Evolutionary conservation across 306 rosid species (phyloP), one percentile per base, ranked within the genome.

Genomic region (Rosa lucieae): DNA sequence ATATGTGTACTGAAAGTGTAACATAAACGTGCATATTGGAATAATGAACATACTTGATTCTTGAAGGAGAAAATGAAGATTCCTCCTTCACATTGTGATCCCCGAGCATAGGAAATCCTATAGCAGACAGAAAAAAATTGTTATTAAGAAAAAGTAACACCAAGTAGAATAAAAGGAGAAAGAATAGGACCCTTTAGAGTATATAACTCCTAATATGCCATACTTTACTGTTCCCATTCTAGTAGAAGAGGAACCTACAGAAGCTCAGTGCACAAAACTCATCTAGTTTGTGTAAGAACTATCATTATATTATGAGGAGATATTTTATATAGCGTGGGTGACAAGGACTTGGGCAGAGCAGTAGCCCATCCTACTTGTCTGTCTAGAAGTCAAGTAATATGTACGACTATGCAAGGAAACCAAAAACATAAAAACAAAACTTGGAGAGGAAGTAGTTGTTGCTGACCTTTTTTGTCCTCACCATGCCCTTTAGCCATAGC

Each of bases 401-500:
- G 35, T 20, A 58, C 26, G 32, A 18, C 59, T 21, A 53, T 47
- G 51, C 10, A 76, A 59, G 71, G 61, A 83, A 82, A 37, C 67
- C 43, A 53, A 10, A 69, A 26, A 53, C 5, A 56, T 8, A 56
- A n/a, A 58, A 8, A 58, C 0, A 5, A 47, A 32, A 63, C 42
- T 48, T 4, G 49, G 15, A 43, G 14, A 56, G 14, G 78, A 62
- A 44, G 61, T 59, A 78, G 46, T 66, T 42, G 70, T 39, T 70
- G 81, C 89, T 73, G 76, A 95, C 98, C 97, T 90, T 95, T 91
- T 83, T 93, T 95, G 86, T 95, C 99, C 71, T 95, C 98, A 4
- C 90, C 91, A 58, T 84, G 98, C 79, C 93, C 99, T 85, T 89
- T 95, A 11, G 97, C 99, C 99, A 93, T 91, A 49, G 99, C 99